These are phyloP conservation scores for Coemansia sp. DNA, from an alignment of 192 early-diverging fungal genomes.

Conservation along the genomic window DNA sequence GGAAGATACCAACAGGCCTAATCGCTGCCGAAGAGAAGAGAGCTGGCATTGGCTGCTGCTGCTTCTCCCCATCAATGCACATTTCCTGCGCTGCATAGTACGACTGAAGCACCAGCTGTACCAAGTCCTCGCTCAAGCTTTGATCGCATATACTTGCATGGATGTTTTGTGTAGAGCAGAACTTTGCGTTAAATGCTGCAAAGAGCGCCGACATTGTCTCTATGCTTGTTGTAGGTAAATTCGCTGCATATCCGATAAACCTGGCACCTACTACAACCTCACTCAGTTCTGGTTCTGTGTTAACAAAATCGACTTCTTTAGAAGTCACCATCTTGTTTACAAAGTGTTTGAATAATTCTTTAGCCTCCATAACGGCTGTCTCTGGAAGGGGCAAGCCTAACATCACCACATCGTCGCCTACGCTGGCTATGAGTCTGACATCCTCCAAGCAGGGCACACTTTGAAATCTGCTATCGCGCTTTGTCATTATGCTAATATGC, in stretches of 20 bases:
- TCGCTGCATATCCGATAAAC: conserved; percentile 12
- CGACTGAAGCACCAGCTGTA: conserved; percentile 14
- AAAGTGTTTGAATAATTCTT: not conserved
- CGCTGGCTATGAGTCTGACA: not conserved
- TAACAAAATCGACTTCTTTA: not conserved
- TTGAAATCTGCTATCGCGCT: not conserved
- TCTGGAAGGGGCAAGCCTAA: not conserved
- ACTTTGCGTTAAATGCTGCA: conserved; percentile 7
- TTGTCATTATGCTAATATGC: not conserved
- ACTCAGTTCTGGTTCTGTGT: too few relatives aligned
- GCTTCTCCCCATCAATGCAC: not conserved
- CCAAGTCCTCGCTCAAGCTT: not conserved
- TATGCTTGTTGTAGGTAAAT: not conserved
- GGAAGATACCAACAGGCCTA: conserved; percentile 77
- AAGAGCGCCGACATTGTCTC: not conserved
- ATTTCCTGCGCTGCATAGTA: conserved; percentile 10
- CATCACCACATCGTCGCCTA: not conserved
- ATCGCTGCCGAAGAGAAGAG: conserved; percentile 16
- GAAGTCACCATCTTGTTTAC: not conserved
- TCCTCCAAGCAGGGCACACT: not conserved
- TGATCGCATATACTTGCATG: conserved; percentile 8
- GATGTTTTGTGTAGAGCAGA: not conserved
- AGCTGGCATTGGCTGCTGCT: conserved; percentile 5
- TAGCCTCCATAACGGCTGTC: not conserved
- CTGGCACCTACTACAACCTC: conserved; percentile 7